Conservation (phyloP, 345 rosid genomes). For the Iberis pinnata region DNA sequence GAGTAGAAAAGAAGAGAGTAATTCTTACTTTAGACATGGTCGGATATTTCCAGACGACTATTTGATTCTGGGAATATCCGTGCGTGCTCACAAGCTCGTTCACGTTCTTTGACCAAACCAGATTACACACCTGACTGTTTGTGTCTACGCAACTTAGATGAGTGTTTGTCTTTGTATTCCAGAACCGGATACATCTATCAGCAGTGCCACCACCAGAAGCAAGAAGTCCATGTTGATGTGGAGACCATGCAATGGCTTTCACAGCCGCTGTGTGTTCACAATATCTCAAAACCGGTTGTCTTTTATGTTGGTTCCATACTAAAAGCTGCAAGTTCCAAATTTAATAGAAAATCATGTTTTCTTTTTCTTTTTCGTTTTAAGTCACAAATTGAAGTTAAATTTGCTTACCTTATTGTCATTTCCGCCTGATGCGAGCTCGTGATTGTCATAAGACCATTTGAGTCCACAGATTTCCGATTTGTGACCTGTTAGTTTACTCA, state of each 20-base stretch:
- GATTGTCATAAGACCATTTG: constrained; percentile 96
- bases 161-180: constrained; percentile 92
- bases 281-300: constrained; percentile 80
- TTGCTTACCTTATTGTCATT: constrained; percentile 78
- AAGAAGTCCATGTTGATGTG: constrained; percentile 93
- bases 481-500: constrained; percentile 87
- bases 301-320: constrained; percentile 95
- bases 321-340: constrained; percentile 58
- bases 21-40: constrained; percentile 83
- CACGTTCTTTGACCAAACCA: constrained; percentile 96
- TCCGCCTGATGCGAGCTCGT: constrained; percentile 97
- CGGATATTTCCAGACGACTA: constrained; percentile 96
- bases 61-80: constrained; percentile 98
- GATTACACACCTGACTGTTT: constrained; percentile 97
- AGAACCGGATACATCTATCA: constrained; percentile 92
- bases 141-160: constrained; percentile 88
- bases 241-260: constrained; percentile 99
- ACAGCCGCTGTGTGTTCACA: constrained; percentile 97
- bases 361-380: too few species aligned
- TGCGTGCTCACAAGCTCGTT: constrained; percentile 98
- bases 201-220: constrained; percentile 99
- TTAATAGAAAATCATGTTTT: neutral
- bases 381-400: neutral
- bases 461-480: constrained; percentile 98
- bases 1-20: neutral